These are phyloP conservation scores for Neofusicoccum kwambonambiense DNA, from an alignment of 2,329 filamentous ascomycete genomes.

Conservation along the genomic window DNA sequence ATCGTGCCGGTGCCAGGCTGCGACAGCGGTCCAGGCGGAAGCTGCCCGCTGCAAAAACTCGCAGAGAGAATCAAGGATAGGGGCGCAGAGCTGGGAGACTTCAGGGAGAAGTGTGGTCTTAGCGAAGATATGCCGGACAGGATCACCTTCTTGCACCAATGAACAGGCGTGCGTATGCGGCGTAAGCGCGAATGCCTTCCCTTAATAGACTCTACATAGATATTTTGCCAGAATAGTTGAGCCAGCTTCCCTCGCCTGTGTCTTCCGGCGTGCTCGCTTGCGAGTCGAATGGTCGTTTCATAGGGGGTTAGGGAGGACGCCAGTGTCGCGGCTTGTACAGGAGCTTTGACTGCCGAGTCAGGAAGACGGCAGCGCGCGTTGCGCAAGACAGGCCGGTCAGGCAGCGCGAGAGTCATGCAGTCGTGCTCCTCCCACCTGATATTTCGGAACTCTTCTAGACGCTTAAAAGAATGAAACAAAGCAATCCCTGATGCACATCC, in stretches of 20 bases:
- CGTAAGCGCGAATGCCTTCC: neutral
- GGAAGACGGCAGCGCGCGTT: neutral
- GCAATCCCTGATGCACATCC: neutral
- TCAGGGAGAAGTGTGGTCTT: constrained; percentile 50
- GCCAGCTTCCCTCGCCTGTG: constrained; percentile 4
- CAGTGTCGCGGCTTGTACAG: constrained; percentile 4
- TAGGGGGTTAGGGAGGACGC: constrained; percentile 4
- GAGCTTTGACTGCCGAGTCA: neutral
- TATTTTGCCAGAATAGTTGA: neutral
- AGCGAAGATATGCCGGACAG: constrained; percentile 37
- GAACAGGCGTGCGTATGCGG: constrained; percentile 10
- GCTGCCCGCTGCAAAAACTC: constrained; percentile 50
- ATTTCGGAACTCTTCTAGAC: neutral
- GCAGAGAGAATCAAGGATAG: constrained; percentile 39
- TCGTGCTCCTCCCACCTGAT: neutral
- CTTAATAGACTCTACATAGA: neutral
- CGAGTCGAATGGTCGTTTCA: constrained; percentile 9
- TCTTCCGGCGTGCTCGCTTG: constrained; percentile 1
- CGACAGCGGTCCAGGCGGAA: constrained; percentile 46
- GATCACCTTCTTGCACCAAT: constrained; percentile 54
- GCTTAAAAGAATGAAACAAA: neutral
- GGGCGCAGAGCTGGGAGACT: constrained; percentile 47
- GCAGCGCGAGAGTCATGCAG: constrained; percentile 4
- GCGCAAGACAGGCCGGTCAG: neutral
- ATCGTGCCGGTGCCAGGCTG: constrained; percentile 52